A percentile compares a stretch with the other conserved stretches of the same genome.
Conservation (phyloP, 768 basidiomycete genomes). For the Tremella mesenterica region DNA sequence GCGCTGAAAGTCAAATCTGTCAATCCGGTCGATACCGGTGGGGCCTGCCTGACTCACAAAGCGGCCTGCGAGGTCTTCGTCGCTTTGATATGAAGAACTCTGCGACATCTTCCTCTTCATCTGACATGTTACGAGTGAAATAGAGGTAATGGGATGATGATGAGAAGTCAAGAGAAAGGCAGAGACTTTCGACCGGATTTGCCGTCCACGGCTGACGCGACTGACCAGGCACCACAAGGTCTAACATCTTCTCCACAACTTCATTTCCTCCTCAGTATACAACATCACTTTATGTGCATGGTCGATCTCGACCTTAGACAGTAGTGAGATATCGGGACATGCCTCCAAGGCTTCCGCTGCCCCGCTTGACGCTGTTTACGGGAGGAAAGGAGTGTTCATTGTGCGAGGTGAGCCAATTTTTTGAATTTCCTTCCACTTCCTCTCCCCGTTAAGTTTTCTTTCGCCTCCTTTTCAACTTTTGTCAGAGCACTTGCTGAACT, state of each 20-base stretch:
- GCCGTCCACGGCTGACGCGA: no score
- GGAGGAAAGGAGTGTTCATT: constrained; percentile 44
- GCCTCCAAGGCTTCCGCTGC: constrained; percentile 29
- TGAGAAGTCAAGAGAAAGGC: no score
- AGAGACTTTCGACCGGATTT: no score
- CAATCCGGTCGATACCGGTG: constrained; percentile 1
- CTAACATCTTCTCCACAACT: no score
- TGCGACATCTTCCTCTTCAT: constrained; percentile 12
- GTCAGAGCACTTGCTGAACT: background rate
- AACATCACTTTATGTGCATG: no score
- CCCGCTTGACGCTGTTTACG: constrained; percentile 39
- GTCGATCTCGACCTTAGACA: no score
- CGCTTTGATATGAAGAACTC: constrained; percentile 23
- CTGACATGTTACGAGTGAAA: constrained; percentile 9
- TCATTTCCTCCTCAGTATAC: no score
- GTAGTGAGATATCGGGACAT: constrained; percentile 9
- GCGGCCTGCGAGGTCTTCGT: no score
- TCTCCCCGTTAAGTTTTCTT: background rate
- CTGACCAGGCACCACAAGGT: no score
- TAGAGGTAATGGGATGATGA: background rate
- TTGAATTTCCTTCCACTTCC: no score
- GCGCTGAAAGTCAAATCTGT: background rate
- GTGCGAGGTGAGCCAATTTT: constrained; percentile 43
- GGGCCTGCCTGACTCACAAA: no score
- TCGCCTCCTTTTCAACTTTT: background rate